These are phyloP conservation scores for Pelargonium myrrhifolium DNA, from an alignment of 441 rosid genomes.

Conservation along the genomic window DNA sequence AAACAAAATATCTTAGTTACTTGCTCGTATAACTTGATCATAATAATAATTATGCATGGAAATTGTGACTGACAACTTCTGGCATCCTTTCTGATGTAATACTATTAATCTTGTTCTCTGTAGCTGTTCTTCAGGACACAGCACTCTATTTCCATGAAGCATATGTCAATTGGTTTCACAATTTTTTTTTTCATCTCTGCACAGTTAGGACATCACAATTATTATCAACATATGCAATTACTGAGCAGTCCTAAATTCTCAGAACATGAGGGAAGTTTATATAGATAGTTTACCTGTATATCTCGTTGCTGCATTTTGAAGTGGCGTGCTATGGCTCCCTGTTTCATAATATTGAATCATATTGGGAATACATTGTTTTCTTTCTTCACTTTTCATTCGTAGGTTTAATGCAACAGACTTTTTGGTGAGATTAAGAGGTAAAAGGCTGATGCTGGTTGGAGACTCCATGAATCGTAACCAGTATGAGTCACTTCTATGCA, in stretches of 20 bases:
- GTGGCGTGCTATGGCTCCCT: neutral
- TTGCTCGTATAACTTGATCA: no score
- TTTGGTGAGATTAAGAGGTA: constrained; percentile 71
- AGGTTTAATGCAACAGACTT: constrained; percentile 93
- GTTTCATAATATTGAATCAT: neutral
- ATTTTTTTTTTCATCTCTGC: neutral
- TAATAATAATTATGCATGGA: no score
- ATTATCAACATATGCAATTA: no score
- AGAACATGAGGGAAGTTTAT: neutral
- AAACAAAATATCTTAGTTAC: no score
- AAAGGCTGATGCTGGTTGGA: constrained; percentile 77
- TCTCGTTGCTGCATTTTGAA: no score
- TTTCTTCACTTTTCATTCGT: constrained; percentile 29
- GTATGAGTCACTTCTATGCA: constrained; percentile 76
- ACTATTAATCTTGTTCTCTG: no score
- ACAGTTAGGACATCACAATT: neutral
- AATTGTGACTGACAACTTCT: no score
- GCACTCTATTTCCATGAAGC: no score
- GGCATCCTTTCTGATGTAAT: no score
- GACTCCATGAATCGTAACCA: constrained; percentile 91
- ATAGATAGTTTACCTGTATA: no score
- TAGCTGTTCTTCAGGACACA: no score
- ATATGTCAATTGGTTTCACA: neutral
- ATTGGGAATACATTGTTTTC: constrained; percentile 12
- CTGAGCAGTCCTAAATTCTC: neutral